Evolutionary conservation across 192 early-diverging fungal genomes (phyloP).

Genomic region (Helicostylum pulchrum): DNA sequence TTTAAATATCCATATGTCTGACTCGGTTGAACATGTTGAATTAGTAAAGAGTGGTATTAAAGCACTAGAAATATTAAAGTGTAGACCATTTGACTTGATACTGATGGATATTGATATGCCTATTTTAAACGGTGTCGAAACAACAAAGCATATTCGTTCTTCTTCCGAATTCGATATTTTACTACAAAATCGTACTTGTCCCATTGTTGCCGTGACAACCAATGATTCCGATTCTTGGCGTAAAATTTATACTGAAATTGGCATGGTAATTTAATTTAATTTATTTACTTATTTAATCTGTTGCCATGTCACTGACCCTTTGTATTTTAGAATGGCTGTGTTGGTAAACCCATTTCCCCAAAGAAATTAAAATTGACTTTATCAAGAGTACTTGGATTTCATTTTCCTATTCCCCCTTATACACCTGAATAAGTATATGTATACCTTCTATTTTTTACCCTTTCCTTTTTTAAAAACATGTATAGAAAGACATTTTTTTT

Average conservation of each 20-base stretch:
- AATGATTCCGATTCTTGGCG: conserved; percentile 51
- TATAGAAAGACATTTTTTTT: conserved; percentile 6
- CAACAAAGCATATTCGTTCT: conserved; percentile 51
- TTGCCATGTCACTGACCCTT: neutral
- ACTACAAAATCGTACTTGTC: conserved; percentile 48
- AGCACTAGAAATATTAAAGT: conserved; percentile 45
- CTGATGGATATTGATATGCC: conserved; percentile 75
- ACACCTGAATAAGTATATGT: conserved; percentile 4
- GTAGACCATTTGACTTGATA: conserved; percentile 52
- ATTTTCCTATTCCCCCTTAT: neutral
- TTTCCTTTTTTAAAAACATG: neutral
- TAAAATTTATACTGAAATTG: conserved; percentile 47
- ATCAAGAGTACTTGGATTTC: conserved; percentile 10
- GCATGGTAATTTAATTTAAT: conserved; percentile 40
- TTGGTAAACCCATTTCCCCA: conserved; percentile 48
- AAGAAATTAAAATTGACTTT: conserved; percentile 18
- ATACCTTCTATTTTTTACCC: too few species aligned
- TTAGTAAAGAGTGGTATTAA: conserved; percentile 47
- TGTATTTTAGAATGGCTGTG: conserved; percentile 39
- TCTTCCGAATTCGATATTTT: conserved; percentile 37
- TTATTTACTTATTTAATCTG: neutral
- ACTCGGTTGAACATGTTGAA: conserved; percentile 41
- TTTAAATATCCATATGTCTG: conserved; percentile 50
- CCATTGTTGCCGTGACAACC: conserved; percentile 67
- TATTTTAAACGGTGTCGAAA: conserved; percentile 57